Conservation (phyloP, 2,329 filamentous ascomycete species). For the Didymella segeticola region DNA sequence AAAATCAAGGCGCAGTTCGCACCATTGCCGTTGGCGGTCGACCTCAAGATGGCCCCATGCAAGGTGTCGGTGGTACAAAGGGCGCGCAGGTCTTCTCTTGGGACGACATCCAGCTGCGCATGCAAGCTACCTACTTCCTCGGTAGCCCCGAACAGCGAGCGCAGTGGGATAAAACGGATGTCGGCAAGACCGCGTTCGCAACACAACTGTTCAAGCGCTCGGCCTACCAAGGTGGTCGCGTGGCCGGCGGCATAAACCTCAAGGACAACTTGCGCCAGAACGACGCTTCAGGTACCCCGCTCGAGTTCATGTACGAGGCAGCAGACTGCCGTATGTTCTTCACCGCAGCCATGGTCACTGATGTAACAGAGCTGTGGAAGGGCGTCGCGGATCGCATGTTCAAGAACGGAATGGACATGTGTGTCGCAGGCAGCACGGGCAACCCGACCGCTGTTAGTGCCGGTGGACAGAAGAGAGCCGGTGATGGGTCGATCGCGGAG, state of each 20-base stretch:
- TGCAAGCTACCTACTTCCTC: constrained; percentile 41
- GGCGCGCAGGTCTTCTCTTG: constrained; percentile 50
- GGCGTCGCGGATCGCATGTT: constrained; percentile 48
- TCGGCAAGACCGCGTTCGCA: constrained; percentile 44
- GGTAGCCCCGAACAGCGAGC: constrained; percentile 39
- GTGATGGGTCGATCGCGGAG: constrained; percentile 25
- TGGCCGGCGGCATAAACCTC: constrained; percentile 46
- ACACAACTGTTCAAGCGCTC: constrained; percentile 42
- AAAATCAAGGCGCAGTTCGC: constrained; percentile 53
- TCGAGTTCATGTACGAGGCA: constrained; percentile 52
- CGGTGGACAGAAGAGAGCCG: constrained; percentile 40
- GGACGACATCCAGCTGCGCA: constrained; percentile 42
- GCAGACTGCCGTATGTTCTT: constrained; percentile 52
- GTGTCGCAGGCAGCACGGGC: constrained; percentile 41
- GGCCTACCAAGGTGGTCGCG: constrained; percentile 29
- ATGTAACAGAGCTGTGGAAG: constrained; percentile 49
- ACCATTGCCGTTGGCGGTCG: constrained; percentile 54
- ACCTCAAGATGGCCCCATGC: constrained; percentile 51
- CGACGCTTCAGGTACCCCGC: constrained; percentile 46
- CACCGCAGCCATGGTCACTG: constrained; percentile 43
- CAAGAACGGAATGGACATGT: constrained; percentile 30
- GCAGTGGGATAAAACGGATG: constrained; percentile 35
- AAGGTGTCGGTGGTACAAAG: constrained; percentile 55
- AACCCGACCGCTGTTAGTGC: constrained; percentile 38
- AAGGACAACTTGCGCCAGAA: constrained; percentile 47